Conservation (phyloP, 2,329 filamentous ascomycete genomes). For the Colletotrichum liaoningense region DNA sequence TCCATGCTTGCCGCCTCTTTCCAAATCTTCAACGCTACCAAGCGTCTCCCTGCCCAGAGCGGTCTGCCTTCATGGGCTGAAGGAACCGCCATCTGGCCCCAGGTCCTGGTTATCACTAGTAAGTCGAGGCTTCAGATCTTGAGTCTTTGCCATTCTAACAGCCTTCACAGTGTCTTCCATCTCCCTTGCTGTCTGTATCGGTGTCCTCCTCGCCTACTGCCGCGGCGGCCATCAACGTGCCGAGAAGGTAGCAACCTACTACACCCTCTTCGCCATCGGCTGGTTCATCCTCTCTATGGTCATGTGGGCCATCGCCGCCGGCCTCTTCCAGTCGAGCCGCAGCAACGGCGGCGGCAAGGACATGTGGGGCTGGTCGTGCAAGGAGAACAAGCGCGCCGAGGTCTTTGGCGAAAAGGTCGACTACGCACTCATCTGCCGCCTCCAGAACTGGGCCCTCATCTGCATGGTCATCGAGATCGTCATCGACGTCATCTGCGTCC, state of each 20-base stretch:
- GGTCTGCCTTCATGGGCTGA: slow-evolving; percentile 86
- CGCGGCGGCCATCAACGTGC: slow-evolving; percentile 88
- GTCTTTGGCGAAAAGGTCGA: slow-evolving; percentile 85
- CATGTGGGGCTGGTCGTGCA: slow-evolving; percentile 98
- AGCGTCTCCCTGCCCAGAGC: slow-evolving; percentile 78
- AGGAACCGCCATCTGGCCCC: slow-evolving; percentile 87
- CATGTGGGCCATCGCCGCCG: slow-evolving; percentile 91
- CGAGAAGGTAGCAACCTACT: slow-evolving; percentile 94
- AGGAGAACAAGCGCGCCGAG: slow-evolving; percentile 83
- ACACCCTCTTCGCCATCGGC: slow-evolving; percentile 90
- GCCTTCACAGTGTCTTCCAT: slow-evolving; percentile 72
- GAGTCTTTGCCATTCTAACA: not conserved
- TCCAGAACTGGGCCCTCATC: slow-evolving; percentile 95
- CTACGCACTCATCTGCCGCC: slow-evolving; percentile 90
- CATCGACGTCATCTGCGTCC: slow-evolving; percentile 89
- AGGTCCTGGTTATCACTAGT: slow-evolving; percentile 78
- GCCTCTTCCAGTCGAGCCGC: slow-evolving; percentile 82
- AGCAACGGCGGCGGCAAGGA: slow-evolving; percentile 80
- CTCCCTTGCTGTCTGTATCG: slow-evolving; percentile 81
- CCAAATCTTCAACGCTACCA: slow-evolving; percentile 91
- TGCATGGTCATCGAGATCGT: slow-evolving; percentile 98
- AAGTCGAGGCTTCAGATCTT: not conserved
- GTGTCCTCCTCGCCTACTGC: slow-evolving; percentile 88
- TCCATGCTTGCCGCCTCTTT: slow-evolving; percentile 91
- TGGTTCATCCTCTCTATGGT: slow-evolving; percentile 95